Percentiles rank a stretch among this genome's conserved stretches.
Evolutionary conservation across 2,329 filamentous ascomycete species (phyloP).

Genomic region (Daldinia sp.): DNA sequence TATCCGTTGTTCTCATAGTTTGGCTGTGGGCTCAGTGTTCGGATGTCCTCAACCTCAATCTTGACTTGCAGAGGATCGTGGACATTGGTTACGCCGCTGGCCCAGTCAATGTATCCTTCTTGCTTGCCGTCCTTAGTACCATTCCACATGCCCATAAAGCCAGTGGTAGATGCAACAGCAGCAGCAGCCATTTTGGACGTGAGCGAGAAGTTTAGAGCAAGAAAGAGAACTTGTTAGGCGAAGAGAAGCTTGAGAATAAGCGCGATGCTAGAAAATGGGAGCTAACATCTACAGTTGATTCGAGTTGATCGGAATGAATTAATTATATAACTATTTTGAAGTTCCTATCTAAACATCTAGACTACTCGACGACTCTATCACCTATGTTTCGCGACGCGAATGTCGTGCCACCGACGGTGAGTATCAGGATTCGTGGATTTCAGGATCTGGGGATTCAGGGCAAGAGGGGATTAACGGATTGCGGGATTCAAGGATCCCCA

Average conservation of each 20-base stretch:
- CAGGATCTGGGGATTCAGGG: constrained; percentile 39
- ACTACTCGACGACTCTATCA: neutral
- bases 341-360: constrained; percentile 7
- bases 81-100: constrained; percentile 46
- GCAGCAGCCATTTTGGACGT: constrained; percentile 44
- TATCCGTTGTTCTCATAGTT: constrained; percentile 45
- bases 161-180: constrained; percentile 45
- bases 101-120: constrained; percentile 48
- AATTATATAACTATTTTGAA: constrained; percentile 36
- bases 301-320: constrained; percentile 22
- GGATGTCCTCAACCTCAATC: constrained; percentile 47
- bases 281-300: neutral
- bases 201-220: constrained; percentile 5
- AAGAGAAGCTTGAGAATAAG: constrained; percentile 11
- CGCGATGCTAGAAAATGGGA: constrained; percentile 15
- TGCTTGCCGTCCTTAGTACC: constrained; percentile 46
- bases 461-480: constrained; percentile 41
- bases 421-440: constrained; percentile 39
- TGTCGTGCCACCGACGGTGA: constrained; percentile 19
- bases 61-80: constrained; percentile 46
- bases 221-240: constrained; percentile 14
- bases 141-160: constrained; percentile 50
- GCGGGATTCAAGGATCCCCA: constrained; percentile 36
- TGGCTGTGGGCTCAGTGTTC: constrained; percentile 43
- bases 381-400: neutral